phyloP scores from a whole-genome alignment of 2,329 filamentous ascomycete genomes.

The Orbilia quercus region DNA sequence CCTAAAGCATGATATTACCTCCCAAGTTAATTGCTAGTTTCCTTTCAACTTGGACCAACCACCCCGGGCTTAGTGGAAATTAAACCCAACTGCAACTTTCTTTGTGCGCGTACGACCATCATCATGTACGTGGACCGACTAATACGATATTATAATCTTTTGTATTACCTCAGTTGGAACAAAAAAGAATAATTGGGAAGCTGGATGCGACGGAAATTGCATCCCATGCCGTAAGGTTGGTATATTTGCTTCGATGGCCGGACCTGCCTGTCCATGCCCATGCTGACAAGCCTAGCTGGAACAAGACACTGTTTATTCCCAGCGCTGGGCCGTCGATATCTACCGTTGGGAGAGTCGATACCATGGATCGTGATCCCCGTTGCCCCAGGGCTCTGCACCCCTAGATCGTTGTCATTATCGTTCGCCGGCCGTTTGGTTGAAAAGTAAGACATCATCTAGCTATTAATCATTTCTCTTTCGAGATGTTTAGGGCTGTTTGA shows the following conservation, averaged over 20 bases:
- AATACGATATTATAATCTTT: not conserved
- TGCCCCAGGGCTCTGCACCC: not conserved
- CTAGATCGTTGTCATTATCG: slow-evolving; percentile 6
- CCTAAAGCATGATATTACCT: too few species aligned
- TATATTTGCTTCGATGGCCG: not conserved
- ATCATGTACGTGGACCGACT: not conserved
- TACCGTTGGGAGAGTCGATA: slow-evolving; percentile 27
- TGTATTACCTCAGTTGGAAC: not conserved
- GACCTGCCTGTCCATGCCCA: slow-evolving; percentile 2
- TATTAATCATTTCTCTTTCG: slow-evolving; percentile 3
- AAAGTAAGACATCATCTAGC: not conserved
- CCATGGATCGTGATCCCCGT: slow-evolving; percentile 29
- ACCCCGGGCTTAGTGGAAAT: slow-evolving; percentile 18
- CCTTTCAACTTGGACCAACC: too few species aligned
- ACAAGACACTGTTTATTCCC: slow-evolving; percentile 10
- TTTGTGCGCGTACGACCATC: not conserved
- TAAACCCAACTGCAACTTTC: not conserved
- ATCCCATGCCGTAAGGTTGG: not conserved
- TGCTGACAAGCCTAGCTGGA: not conserved
- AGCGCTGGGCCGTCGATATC: slow-evolving; percentile 4
- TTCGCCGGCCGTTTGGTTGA: not conserved
- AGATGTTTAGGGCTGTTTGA: slow-evolving; percentile 2
- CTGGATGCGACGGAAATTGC: slow-evolving; percentile 13
- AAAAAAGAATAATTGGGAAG: not conserved
- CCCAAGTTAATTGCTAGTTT: too few species aligned